A percentile compares a stretch with the other conserved stretches of the same genome.
Conservation (phyloP, 306 rosid genomes). For the Acacia melanoxylon region DNA sequence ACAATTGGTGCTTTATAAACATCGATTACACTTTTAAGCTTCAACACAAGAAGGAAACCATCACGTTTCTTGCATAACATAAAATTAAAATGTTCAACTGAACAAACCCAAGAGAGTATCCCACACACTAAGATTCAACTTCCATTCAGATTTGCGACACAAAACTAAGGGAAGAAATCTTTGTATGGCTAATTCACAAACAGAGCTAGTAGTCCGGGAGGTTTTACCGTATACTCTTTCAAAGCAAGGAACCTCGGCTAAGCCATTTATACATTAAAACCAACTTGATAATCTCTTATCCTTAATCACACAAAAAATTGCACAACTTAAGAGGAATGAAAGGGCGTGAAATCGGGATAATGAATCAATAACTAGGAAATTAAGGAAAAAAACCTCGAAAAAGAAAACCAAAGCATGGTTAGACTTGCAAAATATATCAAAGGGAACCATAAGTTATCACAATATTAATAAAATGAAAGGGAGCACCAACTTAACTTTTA, state of each 20-base stretch:
- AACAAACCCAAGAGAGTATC: constrained; percentile 2
- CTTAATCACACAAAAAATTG: neutral
- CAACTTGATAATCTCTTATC: neutral
- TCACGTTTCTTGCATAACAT: neutral
- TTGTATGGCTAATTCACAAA: neutral
- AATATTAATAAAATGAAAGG: neutral
- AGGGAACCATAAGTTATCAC: neutral
- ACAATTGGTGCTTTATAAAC: constrained; percentile 12
- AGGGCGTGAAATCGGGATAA: neutral
- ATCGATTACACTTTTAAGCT: neutral
- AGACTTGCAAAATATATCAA: neutral
- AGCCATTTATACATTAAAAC: neutral
- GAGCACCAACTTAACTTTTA: no score
- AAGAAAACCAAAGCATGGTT: neutral
- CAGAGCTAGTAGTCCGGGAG: neutral
- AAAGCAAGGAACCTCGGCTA: neutral
- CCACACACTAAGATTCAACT: neutral
- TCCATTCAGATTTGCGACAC: neutral
- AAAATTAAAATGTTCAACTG: neutral
- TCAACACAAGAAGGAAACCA: neutral
- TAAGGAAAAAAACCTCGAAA: neutral
- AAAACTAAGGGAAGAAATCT: neutral
- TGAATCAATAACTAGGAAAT: neutral
- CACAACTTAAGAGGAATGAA: neutral
- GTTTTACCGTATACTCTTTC: neutral